Base-by-base conservation (phyloP, 441 rosid genomes). In the Pelargonium australe region DNA sequence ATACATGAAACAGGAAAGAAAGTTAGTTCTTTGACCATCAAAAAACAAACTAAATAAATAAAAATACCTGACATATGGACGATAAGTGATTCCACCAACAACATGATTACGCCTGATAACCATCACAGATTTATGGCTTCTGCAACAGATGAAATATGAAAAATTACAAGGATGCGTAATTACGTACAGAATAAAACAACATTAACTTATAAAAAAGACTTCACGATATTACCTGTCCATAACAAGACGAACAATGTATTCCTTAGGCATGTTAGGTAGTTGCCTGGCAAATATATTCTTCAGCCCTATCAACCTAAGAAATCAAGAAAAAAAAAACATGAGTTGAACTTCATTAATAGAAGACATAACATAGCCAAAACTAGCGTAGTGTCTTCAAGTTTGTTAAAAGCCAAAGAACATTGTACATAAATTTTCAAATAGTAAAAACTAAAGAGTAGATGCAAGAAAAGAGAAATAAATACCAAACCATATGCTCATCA, bases 401-500 rank as follows among this genome's bases (percentile, higher is more conserved):
- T 58, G 31, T 19, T 17, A 58, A 58, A 58, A 5, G 8, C 41
- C 41, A 37, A 37, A 37, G 5, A 37, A 28, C 34, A 28, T 28
- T 28, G 34, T 28, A 37, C 41, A 37, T 37, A 37, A 67, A 40
- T 67, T 45, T 20, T 65, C 25, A 41, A 1, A 55, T 14, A 14
- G 61, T 55, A 5, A 16, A 41, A 37, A 37, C 41, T 37, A 37
- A 5, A 41, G 25, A 1, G 14, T 16, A 8, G 40, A 51, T 49
- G 28, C 66, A 76, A 58, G 62, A 43, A 66, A 64, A 75, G 69
- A 77, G 72, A 80, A 80, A 37, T 7, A 70, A 20, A 77, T 90
- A 95, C 99, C 99, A 95, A 85, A 95, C 82, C 99, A 95, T 92
- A 82, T 95, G 99, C 77, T 86, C 86, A 76, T 95, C 94, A 69